These are phyloP conservation scores for Alnus rubra DNA, from an alignment of 306 rosid genomes.

Conservation along the genomic window DNA sequence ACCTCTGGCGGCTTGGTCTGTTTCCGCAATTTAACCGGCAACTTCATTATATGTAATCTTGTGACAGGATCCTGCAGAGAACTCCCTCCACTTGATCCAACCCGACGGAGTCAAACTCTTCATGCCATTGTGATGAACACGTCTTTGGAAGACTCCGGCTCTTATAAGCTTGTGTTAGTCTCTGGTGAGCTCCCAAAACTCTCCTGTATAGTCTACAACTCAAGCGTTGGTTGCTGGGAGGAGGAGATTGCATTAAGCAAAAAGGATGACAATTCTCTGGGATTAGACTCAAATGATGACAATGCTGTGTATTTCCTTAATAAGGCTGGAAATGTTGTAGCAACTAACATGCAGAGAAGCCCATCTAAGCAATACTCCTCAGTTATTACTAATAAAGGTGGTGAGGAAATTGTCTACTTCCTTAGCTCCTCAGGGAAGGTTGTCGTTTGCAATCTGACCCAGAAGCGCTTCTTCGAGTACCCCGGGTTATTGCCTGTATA, in stretches of 20 bases:
- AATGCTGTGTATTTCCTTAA: slow-evolving; percentile 82
- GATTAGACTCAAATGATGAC: slow-evolving; percentile 58
- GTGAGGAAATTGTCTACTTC: slow-evolving; percentile 65
- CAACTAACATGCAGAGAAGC: slow-evolving; percentile 91
- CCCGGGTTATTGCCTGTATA: slow-evolving; percentile 80
- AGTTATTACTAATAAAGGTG: slow-evolving; percentile 53
- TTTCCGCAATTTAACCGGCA: slow-evolving; percentile 54
- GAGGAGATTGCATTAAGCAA: slow-evolving; percentile 48
- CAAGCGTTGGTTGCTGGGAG: slow-evolving; percentile 65
- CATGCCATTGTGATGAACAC: slow-evolving; percentile 81
- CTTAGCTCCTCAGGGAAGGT: slow-evolving; percentile 76
- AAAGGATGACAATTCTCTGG: slow-evolving; percentile 43
- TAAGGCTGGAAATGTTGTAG: slow-evolving; percentile 82
- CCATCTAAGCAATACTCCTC: slow-evolving; percentile 91
- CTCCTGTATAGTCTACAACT: slow-evolving; percentile 52
- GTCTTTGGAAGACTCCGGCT: slow-evolving; percentile 24
- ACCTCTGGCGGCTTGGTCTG: slow-evolving; percentile 87
- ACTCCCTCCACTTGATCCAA: slow-evolving; percentile 57
- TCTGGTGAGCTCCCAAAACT: slow-evolving; percentile 74
- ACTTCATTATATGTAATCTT: slow-evolving; percentile 66
- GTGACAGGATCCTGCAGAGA: slow-evolving; percentile 58
- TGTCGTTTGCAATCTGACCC: slow-evolving; percentile 65
- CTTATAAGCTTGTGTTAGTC: slow-evolving; percentile 68
- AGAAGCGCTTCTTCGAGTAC: slow-evolving; percentile 63
- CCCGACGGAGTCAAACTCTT: slow-evolving; percentile 46